Percentiles rank a stretch among this genome's conserved stretches.
These are phyloP conservation scores for Trichoderma atrobrunneum DNA, from an alignment of 2,329 filamentous ascomycete species.

Conservation along the genomic window DNA sequence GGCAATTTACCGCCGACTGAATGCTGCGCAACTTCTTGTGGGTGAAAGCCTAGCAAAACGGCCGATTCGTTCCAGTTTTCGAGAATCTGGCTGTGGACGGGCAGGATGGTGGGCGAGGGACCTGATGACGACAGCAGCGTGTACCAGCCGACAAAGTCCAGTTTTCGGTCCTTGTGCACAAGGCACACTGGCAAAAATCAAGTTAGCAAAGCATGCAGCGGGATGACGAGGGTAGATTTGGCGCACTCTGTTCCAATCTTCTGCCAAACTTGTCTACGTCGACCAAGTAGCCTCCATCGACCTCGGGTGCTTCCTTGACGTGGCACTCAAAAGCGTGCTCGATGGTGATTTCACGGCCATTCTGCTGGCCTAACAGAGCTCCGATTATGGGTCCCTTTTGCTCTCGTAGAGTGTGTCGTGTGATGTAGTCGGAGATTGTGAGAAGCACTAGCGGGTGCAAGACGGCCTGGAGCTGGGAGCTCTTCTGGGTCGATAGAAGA, in stretches of 20 bases:
- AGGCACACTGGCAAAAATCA: constrained; percentile 65
- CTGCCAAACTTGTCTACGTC: constrained; percentile 70
- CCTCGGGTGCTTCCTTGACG: constrained; percentile 41
- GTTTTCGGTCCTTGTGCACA: constrained; percentile 78
- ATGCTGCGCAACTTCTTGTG: constrained; percentile 52
- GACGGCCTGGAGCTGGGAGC: constrained; percentile 73
- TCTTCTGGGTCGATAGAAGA: constrained; percentile 64
- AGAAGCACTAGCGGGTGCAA: constrained; percentile 94
- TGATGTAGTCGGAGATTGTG: constrained; percentile 95
- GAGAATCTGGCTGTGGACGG: constrained; percentile 76
- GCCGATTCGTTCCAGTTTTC: constrained; percentile 76
- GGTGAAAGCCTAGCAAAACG: constrained; percentile 85
- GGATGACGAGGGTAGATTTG: neutral
- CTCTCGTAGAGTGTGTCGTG: constrained; percentile 76
- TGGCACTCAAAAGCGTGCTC: constrained; percentile 91
- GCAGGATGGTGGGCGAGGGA: constrained; percentile 65
- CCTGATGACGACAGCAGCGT: constrained; percentile 71
- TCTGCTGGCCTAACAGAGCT: constrained; percentile 85
- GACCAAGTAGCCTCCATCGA: constrained; percentile 59
- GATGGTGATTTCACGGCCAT: constrained; percentile 84
- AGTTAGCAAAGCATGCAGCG: neutral
- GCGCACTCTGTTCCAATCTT: constrained; percentile 79
- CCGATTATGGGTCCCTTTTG: constrained; percentile 77
- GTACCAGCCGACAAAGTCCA: constrained; percentile 92
- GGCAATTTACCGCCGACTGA: constrained; percentile 77